Conservation (phyloP, 495 filamentous ascomycete species). For the Penicillium diatomitis region DNA sequence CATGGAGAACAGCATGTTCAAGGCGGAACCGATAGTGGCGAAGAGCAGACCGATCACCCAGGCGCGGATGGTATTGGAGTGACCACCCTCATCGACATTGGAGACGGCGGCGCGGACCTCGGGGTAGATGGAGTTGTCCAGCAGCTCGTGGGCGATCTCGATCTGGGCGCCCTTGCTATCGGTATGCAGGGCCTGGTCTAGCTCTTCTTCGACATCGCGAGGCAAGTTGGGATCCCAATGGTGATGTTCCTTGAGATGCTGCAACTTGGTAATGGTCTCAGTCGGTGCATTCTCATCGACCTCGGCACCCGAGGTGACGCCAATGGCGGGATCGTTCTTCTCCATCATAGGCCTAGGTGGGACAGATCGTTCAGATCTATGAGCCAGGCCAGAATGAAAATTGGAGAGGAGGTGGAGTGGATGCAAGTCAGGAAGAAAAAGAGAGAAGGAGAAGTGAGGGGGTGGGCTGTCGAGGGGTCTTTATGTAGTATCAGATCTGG, state of each 20-base stretch:
- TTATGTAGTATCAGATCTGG: too few relatives aligned
- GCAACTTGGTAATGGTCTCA: constrained; percentile 27
- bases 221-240: constrained; percentile 63
- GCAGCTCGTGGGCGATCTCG: constrained; percentile 46
- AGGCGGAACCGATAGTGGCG: constrained; percentile 53
- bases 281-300: constrained; percentile 38
- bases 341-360: constrained; percentile 11
- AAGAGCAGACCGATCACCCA: constrained; percentile 64
- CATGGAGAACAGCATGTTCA: constrained; percentile 66
- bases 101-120: constrained; percentile 41
- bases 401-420: background rate
- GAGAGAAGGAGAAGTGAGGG: too few relatives aligned
- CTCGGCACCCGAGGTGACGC: constrained; percentile 14
- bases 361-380: background rate
- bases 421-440: background rate
- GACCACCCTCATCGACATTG: constrained; percentile 56
- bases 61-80: constrained; percentile 60
- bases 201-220: constrained; percentile 49
- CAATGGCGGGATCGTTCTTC: constrained; percentile 21
- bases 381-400: background rate
- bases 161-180: constrained; percentile 43
- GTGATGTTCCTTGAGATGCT: constrained; percentile 47
- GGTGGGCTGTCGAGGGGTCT: too few relatives aligned
- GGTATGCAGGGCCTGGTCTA: constrained; percentile 50
- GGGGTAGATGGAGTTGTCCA: constrained; percentile 63